Evolutionary conservation across 768 basidiomycete species (phyloP).

Genomic region (Russula dissimulans): DNA sequence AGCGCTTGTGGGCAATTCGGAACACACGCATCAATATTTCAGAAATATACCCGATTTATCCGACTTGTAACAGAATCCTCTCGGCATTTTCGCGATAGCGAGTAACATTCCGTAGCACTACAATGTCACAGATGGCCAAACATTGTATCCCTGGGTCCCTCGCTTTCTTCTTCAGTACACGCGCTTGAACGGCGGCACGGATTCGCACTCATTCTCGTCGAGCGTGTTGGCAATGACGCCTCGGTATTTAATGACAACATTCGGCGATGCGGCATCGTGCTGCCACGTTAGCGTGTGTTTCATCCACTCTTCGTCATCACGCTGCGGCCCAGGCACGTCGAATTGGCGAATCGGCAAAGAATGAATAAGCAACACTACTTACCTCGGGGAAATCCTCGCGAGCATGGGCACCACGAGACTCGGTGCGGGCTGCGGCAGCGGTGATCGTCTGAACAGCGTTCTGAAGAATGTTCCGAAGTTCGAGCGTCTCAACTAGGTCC

Average conservation of each 20-base stretch:
- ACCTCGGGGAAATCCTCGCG: slow-evolving; percentile 98
- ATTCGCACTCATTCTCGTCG: slow-evolving; percentile 94
- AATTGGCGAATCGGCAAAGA: not conserved
- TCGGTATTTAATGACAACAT: slow-evolving; percentile 87
- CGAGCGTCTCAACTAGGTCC: slow-evolving; percentile 94
- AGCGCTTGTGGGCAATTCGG: not conserved
- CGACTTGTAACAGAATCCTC: not conserved
- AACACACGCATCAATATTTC: not conserved
- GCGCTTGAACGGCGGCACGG: slow-evolving; percentile 96
- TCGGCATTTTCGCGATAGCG: not conserved
- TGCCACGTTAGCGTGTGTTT: slow-evolving; percentile 95
- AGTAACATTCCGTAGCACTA: not conserved
- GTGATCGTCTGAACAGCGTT: slow-evolving; percentile 94
- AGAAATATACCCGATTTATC: not conserved
- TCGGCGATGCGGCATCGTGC: slow-evolving; percentile 59
- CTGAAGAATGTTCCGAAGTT: slow-evolving; percentile 92
- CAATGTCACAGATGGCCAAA: not conserved
- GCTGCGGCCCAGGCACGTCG: slow-evolving; percentile 33
- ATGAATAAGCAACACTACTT: slow-evolving; percentile 20
- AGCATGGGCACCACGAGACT: slow-evolving; percentile 97
- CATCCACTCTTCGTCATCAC: slow-evolving; percentile 93
- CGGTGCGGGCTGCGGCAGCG: slow-evolving; percentile 87
- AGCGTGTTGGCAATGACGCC: slow-evolving; percentile 76
- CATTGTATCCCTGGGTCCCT: not conserved
- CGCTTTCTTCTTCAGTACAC: slow-evolving; percentile 49